Conservation (phyloP, 2,329 filamentous ascomycete species). For the Domatiomyces catenatus region DNA sequence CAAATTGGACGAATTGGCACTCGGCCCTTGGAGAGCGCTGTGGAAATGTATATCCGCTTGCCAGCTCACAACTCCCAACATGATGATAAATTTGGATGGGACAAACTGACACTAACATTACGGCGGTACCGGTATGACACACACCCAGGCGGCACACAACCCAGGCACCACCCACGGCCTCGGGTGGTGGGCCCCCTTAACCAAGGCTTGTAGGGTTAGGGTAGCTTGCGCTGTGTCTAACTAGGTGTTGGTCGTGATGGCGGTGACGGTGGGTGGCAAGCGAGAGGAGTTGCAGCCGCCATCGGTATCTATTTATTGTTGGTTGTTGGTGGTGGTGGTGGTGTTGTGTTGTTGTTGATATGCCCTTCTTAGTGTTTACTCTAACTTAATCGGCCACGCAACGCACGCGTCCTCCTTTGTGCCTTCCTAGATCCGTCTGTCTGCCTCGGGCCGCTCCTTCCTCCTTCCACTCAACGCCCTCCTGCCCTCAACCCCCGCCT, state of each 20-base stretch:
- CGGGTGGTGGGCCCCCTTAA: not conserved
- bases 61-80: not conserved
- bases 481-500: not conserved
- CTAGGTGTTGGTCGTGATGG: not conserved
- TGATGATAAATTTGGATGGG: not conserved
- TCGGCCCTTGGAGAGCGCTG: not conserved
- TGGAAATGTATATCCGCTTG: not conserved
- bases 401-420: not conserved
- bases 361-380: not conserved
- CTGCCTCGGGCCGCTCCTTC: not conserved
- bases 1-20: not conserved
- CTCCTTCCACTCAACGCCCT: too few relatives aligned
- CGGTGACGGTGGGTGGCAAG: not conserved
- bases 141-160: too few relatives aligned
- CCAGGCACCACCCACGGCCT: not conserved
- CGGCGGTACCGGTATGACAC: not conserved
- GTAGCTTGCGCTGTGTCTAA: not conserved
- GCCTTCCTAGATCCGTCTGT: not conserved
- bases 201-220: not conserved
- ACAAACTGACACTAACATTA: not conserved
- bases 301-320: not conserved
- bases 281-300: not conserved
- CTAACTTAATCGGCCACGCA: not conserved
- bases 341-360: too few relatives aligned
- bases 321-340: not conserved